Base-by-base conservation (phyloP, 306 rosid genomes). In the Inga oerstediana region DNA sequence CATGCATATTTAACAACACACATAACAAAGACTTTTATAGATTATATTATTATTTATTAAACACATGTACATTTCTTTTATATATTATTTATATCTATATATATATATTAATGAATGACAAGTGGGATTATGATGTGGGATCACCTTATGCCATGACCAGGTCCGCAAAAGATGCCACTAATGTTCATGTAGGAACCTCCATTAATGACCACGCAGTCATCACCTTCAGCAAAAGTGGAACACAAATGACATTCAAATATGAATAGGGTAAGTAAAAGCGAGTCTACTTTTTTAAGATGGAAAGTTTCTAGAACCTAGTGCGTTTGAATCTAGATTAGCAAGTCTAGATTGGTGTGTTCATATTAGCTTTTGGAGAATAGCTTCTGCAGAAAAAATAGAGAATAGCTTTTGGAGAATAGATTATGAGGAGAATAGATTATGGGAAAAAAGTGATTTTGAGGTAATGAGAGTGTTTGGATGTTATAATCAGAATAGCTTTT, bases 61-160 rank as follows among this genome's bases (percentile, higher is more conserved):
- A 67, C 5, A 22, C 58, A 74, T 16, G 41, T 16, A 20, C 30
- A 27, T 27, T 27, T 27, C 30, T 27, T 27, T 27, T 27, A 27
- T 27, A 27, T 27, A 27, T 27, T 27, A 27, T 27, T 27, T 27
- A 27, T 27, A 27, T 27, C 30, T 27, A 27, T 27, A 27, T 27
- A 27, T 27, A 27, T 27, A 27, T 56, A 19, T 56, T 46, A 11
- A 11, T 46, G 51, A 46, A 10, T 46, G 51, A 46, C 11, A 46
- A 46, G 15, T 10, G 43, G 3, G 19, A 19, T 24, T 9, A 16
- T 34, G 8, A 65, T 56, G 49, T 72, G 7, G n/a, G 48, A 68
- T 65, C 19, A 87, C 92, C 92, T 91, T 17, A 89, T 88, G 14
- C 94, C 94, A 75, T 86, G 93, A 43, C 94, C 94, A 58, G 93